Evolutionary conservation across 306 rosid genomes (phyloP), one percentile per base, ranked within the genome.

Genomic region (Sicyos edulis): DNA sequence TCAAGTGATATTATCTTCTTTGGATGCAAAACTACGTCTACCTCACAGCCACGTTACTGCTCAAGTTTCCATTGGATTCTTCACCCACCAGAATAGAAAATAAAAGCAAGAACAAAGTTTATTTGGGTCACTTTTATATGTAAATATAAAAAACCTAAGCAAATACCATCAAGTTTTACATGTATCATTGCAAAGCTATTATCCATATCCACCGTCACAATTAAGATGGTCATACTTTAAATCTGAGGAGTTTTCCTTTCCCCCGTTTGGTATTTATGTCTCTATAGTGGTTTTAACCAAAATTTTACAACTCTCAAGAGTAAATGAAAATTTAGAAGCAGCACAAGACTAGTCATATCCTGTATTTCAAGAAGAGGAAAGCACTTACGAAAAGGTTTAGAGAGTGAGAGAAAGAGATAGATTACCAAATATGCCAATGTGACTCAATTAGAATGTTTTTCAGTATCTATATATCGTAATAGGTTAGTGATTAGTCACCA

Each of bases 1-100:
- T 80, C 59, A 42, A 62, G 40, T 17, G 78, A 17, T 13, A 60
- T 59, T 72, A 82, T 73, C 55, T 56, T 81, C 75, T 16, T 67
- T 5, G 10, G 19, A 11, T 10, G 34, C 71, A 64, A 64, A 64
- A 19, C 53, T 42, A 42, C 8, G 10, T 42, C 53, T 42, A 64
- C 32, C 71, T 17, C 70, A 40, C 49, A 42, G 19, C 52, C 29
- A 64, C 20, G 24, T 21, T 19, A 64, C 54, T 10, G 53, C 71
- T 64, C 29, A 64, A 64, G 34, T 64, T 42, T 64, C 52, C 20
- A 64, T n/a, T 64, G 71, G 29, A 40, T 17, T 64, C 32, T 40
- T 51, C 15, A 17, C 53, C 70, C 47, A 1, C 70, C 16, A 40
- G 5, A 64, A 64, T 10, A 64, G 29, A 64, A 64, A 42, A 42